Evolutionary conservation across 352 stramenopile genomes (phyloP).

Genomic region (Phytopythium kandeliae): DNA sequence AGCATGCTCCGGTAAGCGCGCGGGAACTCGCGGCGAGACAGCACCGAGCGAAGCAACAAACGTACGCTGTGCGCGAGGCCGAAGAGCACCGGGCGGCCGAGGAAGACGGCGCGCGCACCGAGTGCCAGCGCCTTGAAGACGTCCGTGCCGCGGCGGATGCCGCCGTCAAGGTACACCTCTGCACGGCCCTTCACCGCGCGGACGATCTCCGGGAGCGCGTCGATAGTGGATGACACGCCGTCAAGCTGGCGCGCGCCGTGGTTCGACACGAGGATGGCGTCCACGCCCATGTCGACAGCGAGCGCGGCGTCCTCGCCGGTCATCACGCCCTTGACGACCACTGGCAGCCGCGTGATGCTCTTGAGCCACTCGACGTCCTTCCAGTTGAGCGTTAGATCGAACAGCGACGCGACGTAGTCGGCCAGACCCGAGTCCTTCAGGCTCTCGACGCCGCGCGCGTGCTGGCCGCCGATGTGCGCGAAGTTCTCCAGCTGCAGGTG

Average conservation of each 20-base stretch:
- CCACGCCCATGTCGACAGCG: conserved; percentile 86
- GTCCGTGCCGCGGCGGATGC: conserved; percentile 93
- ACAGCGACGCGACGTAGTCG: conserved; percentile 77
- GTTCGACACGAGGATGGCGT: conserved; percentile 92
- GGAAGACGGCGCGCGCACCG: conserved; percentile 91
- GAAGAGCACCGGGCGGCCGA: conserved; percentile 95
- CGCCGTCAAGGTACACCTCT: conserved; percentile 93
- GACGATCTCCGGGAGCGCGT: conserved; percentile 90
- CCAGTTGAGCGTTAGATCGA: conserved; percentile 93
- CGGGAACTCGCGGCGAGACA: no score
- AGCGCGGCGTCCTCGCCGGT: conserved; percentile 89
- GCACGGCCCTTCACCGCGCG: conserved; percentile 70
- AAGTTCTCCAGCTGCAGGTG: conserved; percentile 55
- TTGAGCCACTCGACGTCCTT: conserved; percentile 91
- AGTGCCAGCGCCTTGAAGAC: conserved; percentile 93
- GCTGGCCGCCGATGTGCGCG: conserved; percentile 39
- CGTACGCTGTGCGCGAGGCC: conserved; percentile 86
- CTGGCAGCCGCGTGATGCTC: conserved; percentile 87
- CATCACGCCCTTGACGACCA: conserved; percentile 94
- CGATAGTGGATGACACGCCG: conserved; percentile 86
- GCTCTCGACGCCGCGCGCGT: conserved; percentile 58
- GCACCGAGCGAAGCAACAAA: conserved; percentile 6
- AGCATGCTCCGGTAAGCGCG: neutral
- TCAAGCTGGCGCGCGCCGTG: conserved; percentile 92
- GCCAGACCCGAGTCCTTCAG: conserved; percentile 45